Conservation (phyloP, 2,329 filamentous ascomycete species). For the Cladophialophora exuberans region DNA sequence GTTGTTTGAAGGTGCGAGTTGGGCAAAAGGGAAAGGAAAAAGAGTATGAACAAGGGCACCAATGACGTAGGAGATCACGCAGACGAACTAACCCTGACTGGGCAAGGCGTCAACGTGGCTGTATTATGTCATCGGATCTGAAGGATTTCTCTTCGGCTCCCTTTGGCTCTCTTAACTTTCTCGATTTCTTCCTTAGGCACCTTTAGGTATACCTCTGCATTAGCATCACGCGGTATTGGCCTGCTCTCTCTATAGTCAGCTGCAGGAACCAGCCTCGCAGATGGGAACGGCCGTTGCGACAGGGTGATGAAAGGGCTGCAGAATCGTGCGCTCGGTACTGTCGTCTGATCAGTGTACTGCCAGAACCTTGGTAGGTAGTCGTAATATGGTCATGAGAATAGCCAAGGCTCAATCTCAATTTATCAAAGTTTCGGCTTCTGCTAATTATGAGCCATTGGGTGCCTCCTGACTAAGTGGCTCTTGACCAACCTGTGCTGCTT, state of each 20-base stretch:
- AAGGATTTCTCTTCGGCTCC: no score
- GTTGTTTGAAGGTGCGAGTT: constrained; percentile 2
- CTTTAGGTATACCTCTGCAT: neutral
- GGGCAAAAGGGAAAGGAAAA: neutral
- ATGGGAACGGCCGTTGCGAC: neutral
- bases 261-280: constrained; percentile 14
- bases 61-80: no score
- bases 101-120: neutral
- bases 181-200: no score
- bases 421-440: constrained; percentile 18
- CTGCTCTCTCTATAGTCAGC: constrained; percentile 1
- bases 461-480: neutral
- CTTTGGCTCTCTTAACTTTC: no score
- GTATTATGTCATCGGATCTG: neutral
- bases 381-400: no score
- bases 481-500: constrained; percentile 13
- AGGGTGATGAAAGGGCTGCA: neutral
- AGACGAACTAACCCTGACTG: neutral
- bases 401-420: neutral
- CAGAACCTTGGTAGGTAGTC: no score
- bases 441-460: constrained; percentile 1
- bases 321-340: neutral
- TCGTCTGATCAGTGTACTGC: neutral
- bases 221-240: neutral
- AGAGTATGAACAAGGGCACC: no score